Conservation (phyloP, 1,139 yeast genomes). For the Magnusiomyces fungicola region DNA sequence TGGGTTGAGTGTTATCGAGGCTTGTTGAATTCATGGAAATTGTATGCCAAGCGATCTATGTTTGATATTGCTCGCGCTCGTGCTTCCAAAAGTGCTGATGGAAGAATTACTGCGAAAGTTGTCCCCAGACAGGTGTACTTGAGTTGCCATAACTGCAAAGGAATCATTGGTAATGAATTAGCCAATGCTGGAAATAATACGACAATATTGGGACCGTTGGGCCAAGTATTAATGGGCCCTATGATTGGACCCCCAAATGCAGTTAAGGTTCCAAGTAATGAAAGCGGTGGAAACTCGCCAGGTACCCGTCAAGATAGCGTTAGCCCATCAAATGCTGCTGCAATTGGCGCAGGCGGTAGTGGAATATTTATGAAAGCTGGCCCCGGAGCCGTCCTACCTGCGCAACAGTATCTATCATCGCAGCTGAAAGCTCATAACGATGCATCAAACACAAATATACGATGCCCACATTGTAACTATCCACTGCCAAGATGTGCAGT, state of each 20-base stretch:
- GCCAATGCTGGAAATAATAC: too few species aligned
- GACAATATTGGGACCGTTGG: too few species aligned
- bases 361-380: neutral
- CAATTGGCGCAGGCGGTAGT: too few species aligned
- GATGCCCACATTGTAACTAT: slow-evolving; percentile 80
- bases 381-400: neutral
- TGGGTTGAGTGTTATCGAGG: slow-evolving; percentile 68
- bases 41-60: slow-evolving; percentile 69
- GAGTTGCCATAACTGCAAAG: slow-evolving; percentile 77
- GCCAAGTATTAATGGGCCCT: too few species aligned
- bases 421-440: neutral
- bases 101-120: slow-evolving; percentile 43
- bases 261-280: too few species aligned
- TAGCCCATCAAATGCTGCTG: too few species aligned
- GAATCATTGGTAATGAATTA: slow-evolving; percentile 22
- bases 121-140: slow-evolving; percentile 70
- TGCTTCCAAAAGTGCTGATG: slow-evolving; percentile 48
- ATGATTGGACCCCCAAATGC: too few species aligned
- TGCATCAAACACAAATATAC: slow-evolving; percentile 9
- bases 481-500: slow-evolving; percentile 91
- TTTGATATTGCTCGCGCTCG: slow-evolving; percentile 75
- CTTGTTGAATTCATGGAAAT: slow-evolving; percentile 78
- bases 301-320: too few species aligned
- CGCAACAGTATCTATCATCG: slow-evolving; percentile 8
- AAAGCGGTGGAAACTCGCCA: too few species aligned